Base-by-base conservation (phyloP, 805 yeast genomes). In the Zygoascus biomembranicola region DNA sequence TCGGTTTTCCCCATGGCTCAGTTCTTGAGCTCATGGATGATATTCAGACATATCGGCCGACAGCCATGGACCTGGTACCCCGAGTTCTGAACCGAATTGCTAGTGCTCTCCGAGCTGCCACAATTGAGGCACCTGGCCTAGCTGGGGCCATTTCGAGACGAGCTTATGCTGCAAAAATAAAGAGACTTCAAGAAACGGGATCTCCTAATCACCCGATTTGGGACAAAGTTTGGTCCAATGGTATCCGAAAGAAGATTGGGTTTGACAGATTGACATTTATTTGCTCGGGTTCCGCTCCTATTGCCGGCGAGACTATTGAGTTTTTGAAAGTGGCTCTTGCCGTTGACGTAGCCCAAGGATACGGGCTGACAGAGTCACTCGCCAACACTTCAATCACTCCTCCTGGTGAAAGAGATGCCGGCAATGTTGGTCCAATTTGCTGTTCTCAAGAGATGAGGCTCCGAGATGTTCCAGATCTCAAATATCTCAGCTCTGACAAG, bases 311-410 rank as follows among this genome's bases (percentile, higher is more conserved):
- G 43, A 81, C 89, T 0, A 72, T 84, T 43, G 69, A 71, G 54
- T 85, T 83, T 64, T 67, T 86, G 61, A 77, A 81, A 61, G 81
- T 82, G 16, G 74, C 82, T 1, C 74, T 86, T 52, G 79, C 78
- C 57, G 66, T 78, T 53, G 71, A 76, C n/a, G 63, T 78, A 47
- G 66, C 70, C 52, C 90, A 85, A 68, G 94, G 92, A n/a, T 85
- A 84, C 66, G 92, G 90, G 2, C 73, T 82, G 43, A 81, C 88
- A 4, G 92, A 85, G 68, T 73, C 84, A 3, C 79, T 81, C 70
- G 85, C 86, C n/a, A 88, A 87, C 13, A 63, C 79, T 52, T 71
- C 53, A n/a, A 49, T 73, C 44, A 53, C 69, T 23, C 66, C 64
- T 72, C 54, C 69, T 47, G 72, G 66, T 55, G 88, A 83, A 52